Base-by-base conservation (phyloP, 768 basidiomycete species). In the Phlebiopsis flavidoalba region DNA sequence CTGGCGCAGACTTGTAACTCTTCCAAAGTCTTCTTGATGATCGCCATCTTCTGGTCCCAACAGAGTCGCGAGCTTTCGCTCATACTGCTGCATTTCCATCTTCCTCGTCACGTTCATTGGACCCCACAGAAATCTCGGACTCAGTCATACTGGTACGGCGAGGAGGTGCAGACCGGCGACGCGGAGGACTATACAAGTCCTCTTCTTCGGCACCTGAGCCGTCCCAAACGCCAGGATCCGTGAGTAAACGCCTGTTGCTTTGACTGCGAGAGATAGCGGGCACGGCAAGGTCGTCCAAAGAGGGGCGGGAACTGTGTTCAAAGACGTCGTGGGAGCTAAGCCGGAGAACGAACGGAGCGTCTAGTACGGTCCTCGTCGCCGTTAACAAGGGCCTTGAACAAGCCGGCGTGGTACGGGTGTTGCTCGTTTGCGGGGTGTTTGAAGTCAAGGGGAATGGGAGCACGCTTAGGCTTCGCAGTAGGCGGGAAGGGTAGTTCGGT, bases 371-470 rank as follows among this genome's bases (percentile, higher is more conserved):
- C 89, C 49, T 92, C 89, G 47, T 73, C 73, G 51, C 64, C 67
- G 55, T 75, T 81, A 26, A 81, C 85, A 53, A 91, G 77, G 11
- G 89, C 88, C 74, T 93, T 93, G 81, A 94, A 94, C 59, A 93
- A 68, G 1, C 90, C 90, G 36, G 92, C 92, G 6, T n/a, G 26
- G 19, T 92, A 92, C 8, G 93, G 87, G 6, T 89, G 93, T 66
- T 90, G 91, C 36, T 77, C 84, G 15, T 81, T 80, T 12, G 79
- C 72, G 17, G 84, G 79, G 60, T 84, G 84, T 67, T 78, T 84
- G 76, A 92, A 94, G 71, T 93, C 90, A n/a, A 83, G 69, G 15
- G 89, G 90, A 60, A 91, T 86, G 10, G 89, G 91, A 6, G 89
- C 83, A 48, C 88, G 87, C 70, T 84, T 88, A 37, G 78, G 66